phyloP scores from a whole-genome alignment of 2,329 filamentous ascomycete species.

The Apiospora pterosperma region DNA sequence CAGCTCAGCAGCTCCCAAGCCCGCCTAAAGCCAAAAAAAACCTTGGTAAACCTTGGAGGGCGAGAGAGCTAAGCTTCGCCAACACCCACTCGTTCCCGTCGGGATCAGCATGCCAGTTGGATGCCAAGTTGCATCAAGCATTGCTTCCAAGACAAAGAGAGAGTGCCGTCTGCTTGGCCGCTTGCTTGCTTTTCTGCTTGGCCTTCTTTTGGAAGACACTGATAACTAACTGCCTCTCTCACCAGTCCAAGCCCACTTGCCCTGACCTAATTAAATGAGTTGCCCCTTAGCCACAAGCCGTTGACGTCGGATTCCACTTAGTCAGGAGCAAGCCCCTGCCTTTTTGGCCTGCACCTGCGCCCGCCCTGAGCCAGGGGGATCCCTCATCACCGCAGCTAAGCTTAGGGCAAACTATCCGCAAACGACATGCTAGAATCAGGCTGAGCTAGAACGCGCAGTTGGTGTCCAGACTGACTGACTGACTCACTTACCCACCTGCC shows the following conservation, averaged over 20 bases:
- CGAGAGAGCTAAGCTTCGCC: background rate
- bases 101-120: background rate
- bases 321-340: background rate
- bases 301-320: constrained; percentile 1
- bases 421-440: constrained; percentile 10
- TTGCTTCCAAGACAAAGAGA: background rate
- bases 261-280: background rate
- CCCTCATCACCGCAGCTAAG: background rate
- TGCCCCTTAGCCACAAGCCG: background rate
- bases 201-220: background rate
- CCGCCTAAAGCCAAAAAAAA: no score
- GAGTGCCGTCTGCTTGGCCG: no score
- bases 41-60: no score
- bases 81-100: background rate
- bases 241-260: background rate
- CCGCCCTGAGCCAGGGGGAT: background rate
- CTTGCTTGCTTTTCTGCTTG: no score
- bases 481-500: no score
- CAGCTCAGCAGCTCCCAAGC: no score
- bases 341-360: no score
- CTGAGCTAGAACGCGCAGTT: no score
- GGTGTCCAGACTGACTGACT: no score
- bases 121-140: background rate
- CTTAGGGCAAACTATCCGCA: background rate
- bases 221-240: background rate